Evolutionary conservation across 371 early-diverging fungal species (phyloP).

Genomic region (Mucor plumbeus): DNA sequence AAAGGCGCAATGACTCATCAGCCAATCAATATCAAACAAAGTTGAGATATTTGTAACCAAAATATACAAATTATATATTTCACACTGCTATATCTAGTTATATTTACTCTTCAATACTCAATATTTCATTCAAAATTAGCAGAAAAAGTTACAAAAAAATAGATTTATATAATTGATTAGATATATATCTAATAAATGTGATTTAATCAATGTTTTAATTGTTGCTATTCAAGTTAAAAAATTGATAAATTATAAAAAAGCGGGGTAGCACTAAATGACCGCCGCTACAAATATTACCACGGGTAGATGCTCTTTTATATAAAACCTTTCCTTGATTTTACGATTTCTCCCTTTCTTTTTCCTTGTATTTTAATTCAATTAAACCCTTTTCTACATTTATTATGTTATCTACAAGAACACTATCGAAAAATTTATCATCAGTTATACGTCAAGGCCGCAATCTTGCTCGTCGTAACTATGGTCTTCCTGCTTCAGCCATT

Average conservation of each 20-base stretch:
- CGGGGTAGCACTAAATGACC: conserved; percentile 1
- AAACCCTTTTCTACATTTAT: neutral
- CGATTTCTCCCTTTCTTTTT: neutral
- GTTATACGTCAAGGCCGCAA: conserved; percentile 8
- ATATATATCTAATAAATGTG: neutral
- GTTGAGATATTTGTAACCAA: conserved; percentile 2
- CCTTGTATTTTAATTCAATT: neutral
- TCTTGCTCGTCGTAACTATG: conserved; percentile 24
- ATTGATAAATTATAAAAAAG: conserved; percentile 2
- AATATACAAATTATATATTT: conserved; percentile 10
- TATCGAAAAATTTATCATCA: conserved; percentile 14
- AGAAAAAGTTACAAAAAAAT: neutral
- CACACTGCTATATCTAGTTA: conserved; percentile 7
- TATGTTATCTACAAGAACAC: conserved; percentile 9
- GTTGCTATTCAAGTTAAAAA: neutral
- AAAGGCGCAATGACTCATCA: conserved; percentile 12
- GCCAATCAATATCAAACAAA: conserved; percentile 1
- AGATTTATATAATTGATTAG: neutral
- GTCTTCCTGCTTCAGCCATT: conserved; percentile 32
- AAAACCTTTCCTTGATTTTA: conserved; percentile 7
- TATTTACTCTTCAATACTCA: neutral
- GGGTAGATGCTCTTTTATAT: neutral
- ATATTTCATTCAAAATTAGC: neutral
- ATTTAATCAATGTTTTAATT: neutral
- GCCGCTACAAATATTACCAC: conserved; percentile 6